Percentiles rank a stretch among this genome's conserved stretches.
These are phyloP conservation scores for Chenopodium berlandieri DNA, from an alignment of 148 eudicot species.

Conservation along the genomic window DNA sequence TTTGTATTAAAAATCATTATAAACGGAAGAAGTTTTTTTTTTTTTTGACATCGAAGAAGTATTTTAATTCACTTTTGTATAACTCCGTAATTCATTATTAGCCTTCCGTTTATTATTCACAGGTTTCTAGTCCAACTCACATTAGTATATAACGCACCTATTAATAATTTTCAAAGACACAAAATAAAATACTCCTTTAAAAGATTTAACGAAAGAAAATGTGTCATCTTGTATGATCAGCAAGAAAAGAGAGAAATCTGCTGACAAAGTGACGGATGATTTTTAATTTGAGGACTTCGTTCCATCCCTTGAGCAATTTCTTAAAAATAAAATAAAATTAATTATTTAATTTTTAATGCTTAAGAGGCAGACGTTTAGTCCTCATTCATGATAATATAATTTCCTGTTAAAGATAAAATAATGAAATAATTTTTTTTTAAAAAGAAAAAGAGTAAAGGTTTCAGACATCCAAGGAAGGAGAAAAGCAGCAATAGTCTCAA, in stretches of 20 bases:
- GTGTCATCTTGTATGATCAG: slow-evolving; percentile 11
- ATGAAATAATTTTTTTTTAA: not conserved
- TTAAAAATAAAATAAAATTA: not conserved
- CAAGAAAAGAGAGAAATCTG: slow-evolving; percentile 1
- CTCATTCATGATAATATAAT: not conserved
- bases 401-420: too few relatives aligned
- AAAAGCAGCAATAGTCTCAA: slow-evolving; percentile 46
- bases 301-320: slow-evolving; percentile 30
- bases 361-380: slow-evolving; percentile 31
- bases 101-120: too few relatives aligned
- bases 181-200: too few relatives aligned
- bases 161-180: too few relatives aligned
- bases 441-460: not conserved
- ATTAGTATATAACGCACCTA: too few relatives aligned
- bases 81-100: too few relatives aligned
- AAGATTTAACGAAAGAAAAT: not conserved
- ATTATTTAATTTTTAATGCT: slow-evolving; percentile 4
- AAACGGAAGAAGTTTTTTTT: too few relatives aligned
- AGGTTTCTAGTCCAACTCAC: too few relatives aligned
- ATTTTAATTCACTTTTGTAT: too few relatives aligned
- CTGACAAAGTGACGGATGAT: slow-evolving; percentile 22
- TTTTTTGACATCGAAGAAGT: too few relatives aligned
- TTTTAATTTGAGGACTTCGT: slow-evolving; percentile 23
- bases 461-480: slow-evolving; percentile 53
- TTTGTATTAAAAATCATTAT: too few relatives aligned